These are phyloP conservation scores for Mucor irregularis DNA, from an alignment of 371 early-diverging fungal genomes.

Conservation along the genomic window DNA sequence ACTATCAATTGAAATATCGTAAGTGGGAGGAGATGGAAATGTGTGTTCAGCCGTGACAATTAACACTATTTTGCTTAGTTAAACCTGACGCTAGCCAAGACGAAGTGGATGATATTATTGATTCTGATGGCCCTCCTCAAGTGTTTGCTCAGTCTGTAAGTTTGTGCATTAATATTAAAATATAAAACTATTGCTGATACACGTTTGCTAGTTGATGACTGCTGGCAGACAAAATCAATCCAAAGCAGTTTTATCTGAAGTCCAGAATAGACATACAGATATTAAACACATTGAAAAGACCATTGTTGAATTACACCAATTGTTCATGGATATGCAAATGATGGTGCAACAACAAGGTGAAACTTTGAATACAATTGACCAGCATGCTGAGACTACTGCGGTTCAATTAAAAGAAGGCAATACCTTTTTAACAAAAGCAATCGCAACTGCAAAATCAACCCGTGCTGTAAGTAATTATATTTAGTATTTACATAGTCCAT, in stretches of 20 bases:
- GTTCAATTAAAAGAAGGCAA: conserved; percentile 65
- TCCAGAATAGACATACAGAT: conserved; percentile 79
- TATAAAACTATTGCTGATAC: too few species aligned
- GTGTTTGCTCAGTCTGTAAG: conserved; percentile 82
- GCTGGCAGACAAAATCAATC: conserved; percentile 74
- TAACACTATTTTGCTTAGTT: conserved; percentile 40
- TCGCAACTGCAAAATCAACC: conserved; percentile 63
- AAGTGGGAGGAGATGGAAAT: conserved; percentile 78
- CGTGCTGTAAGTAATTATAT: conserved; percentile 40
- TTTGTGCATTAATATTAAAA: too few species aligned
- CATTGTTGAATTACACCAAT: conserved; percentile 79
- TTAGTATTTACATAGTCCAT: neutral
- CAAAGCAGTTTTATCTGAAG: conserved; percentile 72
- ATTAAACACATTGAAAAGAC: conserved; percentile 81
- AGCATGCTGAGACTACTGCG: conserved; percentile 59
- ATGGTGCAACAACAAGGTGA: conserved; percentile 78
- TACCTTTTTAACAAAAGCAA: conserved; percentile 63
- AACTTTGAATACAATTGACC: conserved; percentile 66
- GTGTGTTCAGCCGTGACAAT: neutral
- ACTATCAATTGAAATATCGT: conserved; percentile 75
- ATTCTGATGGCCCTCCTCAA: conserved; percentile 63
- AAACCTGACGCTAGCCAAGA: conserved; percentile 77
- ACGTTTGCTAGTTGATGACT: conserved; percentile 50
- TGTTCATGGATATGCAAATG: conserved; percentile 85
- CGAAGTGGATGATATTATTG: conserved; percentile 76